A percentile compares a stretch with the other conserved stretches of the same genome.
Evolutionary conservation across 176 grass and related monocot species (phyloP).

Genomic region (Phoenix dactylifera): DNA sequence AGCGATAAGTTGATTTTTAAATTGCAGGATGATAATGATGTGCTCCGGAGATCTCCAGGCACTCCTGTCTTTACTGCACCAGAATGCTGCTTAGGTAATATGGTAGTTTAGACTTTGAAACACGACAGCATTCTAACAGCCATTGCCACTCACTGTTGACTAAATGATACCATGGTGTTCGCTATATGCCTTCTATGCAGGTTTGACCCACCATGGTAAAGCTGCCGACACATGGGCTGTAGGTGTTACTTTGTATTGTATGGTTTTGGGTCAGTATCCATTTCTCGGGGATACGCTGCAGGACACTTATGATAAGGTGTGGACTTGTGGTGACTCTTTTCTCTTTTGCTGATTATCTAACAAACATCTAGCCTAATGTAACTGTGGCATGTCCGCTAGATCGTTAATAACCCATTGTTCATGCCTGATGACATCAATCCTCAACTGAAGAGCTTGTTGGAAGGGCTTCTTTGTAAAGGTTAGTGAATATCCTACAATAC

Average conservation of each 20-base stretch:
- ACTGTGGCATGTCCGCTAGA: slow-evolving; percentile 16
- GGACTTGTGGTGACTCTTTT: not conserved
- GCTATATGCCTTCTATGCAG: slow-evolving; percentile 12
- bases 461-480: slow-evolving; percentile 89
- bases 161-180: no score
- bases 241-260: slow-evolving; percentile 81
- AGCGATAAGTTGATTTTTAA: slow-evolving; percentile 8
- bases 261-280: slow-evolving; percentile 70
- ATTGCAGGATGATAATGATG: slow-evolving; percentile 77
- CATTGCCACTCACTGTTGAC: no score
- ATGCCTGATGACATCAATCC: slow-evolving; percentile 49
- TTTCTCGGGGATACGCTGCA: slow-evolving; percentile 75
- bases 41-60: slow-evolving; percentile 70
- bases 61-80: slow-evolving; percentile 91
- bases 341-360: not conserved
- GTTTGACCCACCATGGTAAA: slow-evolving; percentile 60
- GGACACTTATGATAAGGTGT: slow-evolving; percentile 82
- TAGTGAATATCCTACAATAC: not conserved
- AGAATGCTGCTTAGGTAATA: slow-evolving; percentile 77
- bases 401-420: slow-evolving; percentile 45
- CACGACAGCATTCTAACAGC: not conserved
- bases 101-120: slow-evolving; percentile 3
- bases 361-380: not conserved
- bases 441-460: slow-evolving; percentile 51
- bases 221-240: slow-evolving; percentile 73